Percentiles rank a stretch among this genome's conserved stretches.
phyloP scores from a whole-genome alignment of 75 land plant genomes.

The Pseudotsuga menziesii region DNA sequence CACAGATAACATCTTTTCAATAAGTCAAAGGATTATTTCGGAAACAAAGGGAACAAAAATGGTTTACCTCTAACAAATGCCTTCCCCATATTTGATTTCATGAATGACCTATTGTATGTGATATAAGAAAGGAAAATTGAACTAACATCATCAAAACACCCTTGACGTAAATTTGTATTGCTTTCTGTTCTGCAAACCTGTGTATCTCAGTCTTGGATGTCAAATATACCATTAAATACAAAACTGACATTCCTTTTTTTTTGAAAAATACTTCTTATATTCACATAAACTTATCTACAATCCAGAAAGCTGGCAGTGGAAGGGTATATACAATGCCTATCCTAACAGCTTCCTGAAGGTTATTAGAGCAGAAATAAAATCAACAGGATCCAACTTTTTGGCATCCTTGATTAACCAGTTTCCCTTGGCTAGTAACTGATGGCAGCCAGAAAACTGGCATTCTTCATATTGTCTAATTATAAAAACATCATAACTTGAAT shows the following conservation, averaged over 20 bases:
- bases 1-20: not conserved
- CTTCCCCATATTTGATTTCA: conserved; percentile 40
- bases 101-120: conserved; percentile 45
- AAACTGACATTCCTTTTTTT: not conserved
- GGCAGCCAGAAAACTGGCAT: not conserved
- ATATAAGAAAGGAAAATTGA: conserved; percentile 60
- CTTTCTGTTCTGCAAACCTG: conserved; percentile 40
- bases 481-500: not conserved
- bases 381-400: no score
- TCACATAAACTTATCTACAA: no score
- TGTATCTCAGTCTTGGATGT: not conserved
- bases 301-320: no score
- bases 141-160: conserved; percentile 37
- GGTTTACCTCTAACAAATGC: conserved; percentile 62
- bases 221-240: no score
- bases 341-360: no score
- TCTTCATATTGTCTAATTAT: not conserved
- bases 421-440: no score
- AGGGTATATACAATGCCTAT: no score
- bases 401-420: no score
- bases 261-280: no score
- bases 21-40: conserved; percentile 2
- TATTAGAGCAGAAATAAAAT: no score
- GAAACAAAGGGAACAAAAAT: not conserved
- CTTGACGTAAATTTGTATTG: conserved; percentile 33